Evolutionary conservation across 768 basidiomycete genomes (phyloP).

Genomic region (Boletus pseudopeckii): DNA sequence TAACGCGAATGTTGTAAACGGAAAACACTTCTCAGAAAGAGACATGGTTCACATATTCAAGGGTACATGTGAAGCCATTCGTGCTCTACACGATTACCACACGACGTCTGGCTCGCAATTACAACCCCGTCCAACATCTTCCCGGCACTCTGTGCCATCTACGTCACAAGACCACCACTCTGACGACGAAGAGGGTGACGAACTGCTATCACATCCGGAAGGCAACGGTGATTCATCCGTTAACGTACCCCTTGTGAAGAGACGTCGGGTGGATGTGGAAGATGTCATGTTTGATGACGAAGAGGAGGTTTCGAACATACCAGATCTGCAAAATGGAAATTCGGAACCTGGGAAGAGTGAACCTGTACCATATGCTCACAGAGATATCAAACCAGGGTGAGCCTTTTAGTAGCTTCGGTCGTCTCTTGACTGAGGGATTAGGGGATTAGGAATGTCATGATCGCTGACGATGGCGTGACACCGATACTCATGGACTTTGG

Average conservation of each 20-base stretch:
- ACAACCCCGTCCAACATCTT: constrained; percentile 21
- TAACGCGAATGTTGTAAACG: constrained; percentile 78
- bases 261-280: constrained; percentile 47
- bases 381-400: constrained; percentile 95
- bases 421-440: constrained; percentile 2
- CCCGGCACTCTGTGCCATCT: constrained; percentile 16
- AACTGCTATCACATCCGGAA: constrained; percentile 72
- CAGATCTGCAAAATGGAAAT: constrained; percentile 37
- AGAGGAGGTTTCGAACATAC: constrained; percentile 44
- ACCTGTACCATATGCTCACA: constrained; percentile 88
- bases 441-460: constrained; percentile 82
- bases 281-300: constrained; percentile 76
- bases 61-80: constrained; percentile 90
- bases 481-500: constrained; percentile 99
- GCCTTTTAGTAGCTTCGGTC: constrained; percentile 25
- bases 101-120: constrained; percentile 37
- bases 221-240: constrained; percentile 50
- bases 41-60: constrained; percentile 89
- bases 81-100: constrained; percentile 90
- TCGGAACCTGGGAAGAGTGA: constrained; percentile 42
- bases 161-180: constrained; percentile 33
- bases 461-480: constrained; percentile 78
- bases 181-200: constrained; percentile 62
- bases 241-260: constrained; percentile 60
- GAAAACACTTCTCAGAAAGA: constrained; percentile 79